Conservation (phyloP, 2,329 filamentous ascomycete genomes). For the Diaporthe nobilis region DNA sequence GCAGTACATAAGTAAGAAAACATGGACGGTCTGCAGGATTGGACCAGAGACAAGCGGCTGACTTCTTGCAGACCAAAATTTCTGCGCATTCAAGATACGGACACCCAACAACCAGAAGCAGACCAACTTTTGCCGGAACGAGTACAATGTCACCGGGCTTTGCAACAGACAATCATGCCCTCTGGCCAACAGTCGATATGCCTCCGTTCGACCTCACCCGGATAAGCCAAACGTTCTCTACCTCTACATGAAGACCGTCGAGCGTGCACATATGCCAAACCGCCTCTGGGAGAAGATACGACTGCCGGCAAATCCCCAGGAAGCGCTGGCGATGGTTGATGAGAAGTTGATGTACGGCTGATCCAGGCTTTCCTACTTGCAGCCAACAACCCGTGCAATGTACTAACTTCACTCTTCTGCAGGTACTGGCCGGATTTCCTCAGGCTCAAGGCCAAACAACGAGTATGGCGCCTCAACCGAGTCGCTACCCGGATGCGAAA, state of each 20-base stretch:
- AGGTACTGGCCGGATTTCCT: conserved; percentile 86
- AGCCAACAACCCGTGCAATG: background rate
- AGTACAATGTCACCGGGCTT: conserved; percentile 87
- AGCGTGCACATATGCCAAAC: conserved; percentile 87
- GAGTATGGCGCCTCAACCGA: conserved; percentile 91
- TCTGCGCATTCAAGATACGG: conserved; percentile 95
- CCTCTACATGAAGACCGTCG: conserved; percentile 96
- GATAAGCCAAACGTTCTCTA: conserved; percentile 70
- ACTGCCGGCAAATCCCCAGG: conserved; percentile 89
- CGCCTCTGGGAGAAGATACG: conserved; percentile 97
- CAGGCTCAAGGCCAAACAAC: conserved; percentile 95
- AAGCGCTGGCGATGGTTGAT: conserved; percentile 90
- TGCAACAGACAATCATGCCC: conserved; percentile 92
- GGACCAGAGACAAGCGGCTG: background rate
- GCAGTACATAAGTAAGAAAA: conserved; percentile 61
- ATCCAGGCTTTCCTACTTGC: background rate
- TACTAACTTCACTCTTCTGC: conserved; percentile 3
- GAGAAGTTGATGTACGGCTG: conserved; percentile 80
- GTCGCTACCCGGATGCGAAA: conserved; percentile 86
- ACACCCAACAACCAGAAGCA: conserved; percentile 77
- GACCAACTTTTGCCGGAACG: conserved; percentile 91
- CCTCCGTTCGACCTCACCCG: conserved; percentile 88
- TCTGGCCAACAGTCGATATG: conserved; percentile 92
- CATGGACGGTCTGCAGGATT: background rate
- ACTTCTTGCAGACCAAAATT: conserved; percentile 71